A percentile compares a stretch with the other conserved stretches of the same genome.
These are phyloP conservation scores for Epichloe hybrida DNA, from an alignment of 2,329 filamentous ascomycete genomes.

Conservation along the genomic window DNA sequence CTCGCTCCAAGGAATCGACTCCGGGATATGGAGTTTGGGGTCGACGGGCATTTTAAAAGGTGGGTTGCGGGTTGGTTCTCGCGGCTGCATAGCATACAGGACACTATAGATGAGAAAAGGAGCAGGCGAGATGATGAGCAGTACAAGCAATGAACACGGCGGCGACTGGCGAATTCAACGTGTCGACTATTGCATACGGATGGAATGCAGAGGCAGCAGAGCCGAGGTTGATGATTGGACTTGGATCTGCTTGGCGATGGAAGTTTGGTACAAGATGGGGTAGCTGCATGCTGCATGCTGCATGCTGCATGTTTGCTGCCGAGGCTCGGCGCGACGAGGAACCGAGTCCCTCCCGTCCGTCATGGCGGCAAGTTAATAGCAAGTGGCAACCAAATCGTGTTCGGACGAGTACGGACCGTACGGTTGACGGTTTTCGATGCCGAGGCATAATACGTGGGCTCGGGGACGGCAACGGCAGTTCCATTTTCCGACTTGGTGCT, in stretches of 20 bases:
- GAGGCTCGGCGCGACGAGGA: not conserved
- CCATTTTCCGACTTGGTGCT: not conserved
- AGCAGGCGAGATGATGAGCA: too few relatives aligned
- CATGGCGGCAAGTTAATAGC: too few relatives aligned
- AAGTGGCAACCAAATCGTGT: too few relatives aligned
- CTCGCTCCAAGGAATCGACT: constrained; percentile 12
- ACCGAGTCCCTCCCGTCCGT: too few relatives aligned
- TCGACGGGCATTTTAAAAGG: constrained; percentile 7
- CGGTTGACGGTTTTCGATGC: too few relatives aligned
- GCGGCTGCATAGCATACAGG: too few relatives aligned
- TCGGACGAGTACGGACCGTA: too few relatives aligned
- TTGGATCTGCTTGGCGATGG: not conserved
- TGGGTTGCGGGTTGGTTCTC: too few relatives aligned
- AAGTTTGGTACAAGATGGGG: not conserved
- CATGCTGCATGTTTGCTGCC: not conserved
- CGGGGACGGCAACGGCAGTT: not conserved
- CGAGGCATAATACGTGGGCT: too few relatives aligned
- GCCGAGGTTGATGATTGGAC: not conserved
- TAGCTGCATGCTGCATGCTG: not conserved
- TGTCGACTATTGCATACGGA: not conserved
- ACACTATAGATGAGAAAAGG: too few relatives aligned
- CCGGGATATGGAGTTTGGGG: constrained; percentile 10
- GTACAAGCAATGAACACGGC: not conserved
- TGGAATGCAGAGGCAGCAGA: not conserved
- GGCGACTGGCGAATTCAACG: not conserved